A percentile compares a stretch with the other conserved stretches of the same genome.
These are phyloP conservation scores for Yarrowia divulgata DNA, from an alignment of 805 yeast genomes.

Conservation along the genomic window DNA sequence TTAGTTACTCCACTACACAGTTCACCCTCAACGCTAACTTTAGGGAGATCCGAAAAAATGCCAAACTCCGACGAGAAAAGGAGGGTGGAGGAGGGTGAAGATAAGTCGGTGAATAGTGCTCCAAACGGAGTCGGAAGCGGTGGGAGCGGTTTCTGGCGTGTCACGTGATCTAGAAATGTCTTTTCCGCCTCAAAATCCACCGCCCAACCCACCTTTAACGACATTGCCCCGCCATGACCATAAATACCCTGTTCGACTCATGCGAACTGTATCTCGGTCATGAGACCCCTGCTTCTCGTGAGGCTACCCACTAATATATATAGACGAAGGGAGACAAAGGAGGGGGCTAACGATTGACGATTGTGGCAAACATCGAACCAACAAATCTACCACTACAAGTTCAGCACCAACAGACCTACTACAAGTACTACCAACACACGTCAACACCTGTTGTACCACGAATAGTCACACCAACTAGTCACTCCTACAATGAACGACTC, in stretches of 20 bases:
- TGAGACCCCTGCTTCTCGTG: conserved; percentile 13
- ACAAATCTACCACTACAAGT: background rate
- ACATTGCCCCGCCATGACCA: too few relatives aligned
- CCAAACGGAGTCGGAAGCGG: background rate
- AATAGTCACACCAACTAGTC: too few relatives aligned
- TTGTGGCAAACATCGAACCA: background rate
- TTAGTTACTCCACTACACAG: background rate
- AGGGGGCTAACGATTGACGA: too few relatives aligned
- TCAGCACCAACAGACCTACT: background rate
- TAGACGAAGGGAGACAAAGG: background rate
- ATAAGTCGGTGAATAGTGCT: background rate
- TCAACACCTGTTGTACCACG: background rate
- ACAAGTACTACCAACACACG: background rate
- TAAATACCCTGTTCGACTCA: too few relatives aligned
- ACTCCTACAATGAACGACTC: conserved; percentile 11
- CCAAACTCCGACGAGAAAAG: background rate
- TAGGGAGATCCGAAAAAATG: background rate
- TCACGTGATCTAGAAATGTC: background rate
- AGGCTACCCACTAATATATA: conserved; percentile 2
- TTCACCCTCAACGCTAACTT: background rate
- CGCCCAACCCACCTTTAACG: too few relatives aligned
- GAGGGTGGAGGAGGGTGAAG: background rate
- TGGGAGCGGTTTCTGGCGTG: background rate
- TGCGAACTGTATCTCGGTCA: conserved; percentile 6
- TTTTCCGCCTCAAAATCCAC: too few relatives aligned